Evolutionary conservation across 176 grass and related monocot genomes (phyloP).

Genomic region (Tillandsia leiboldiana): DNA sequence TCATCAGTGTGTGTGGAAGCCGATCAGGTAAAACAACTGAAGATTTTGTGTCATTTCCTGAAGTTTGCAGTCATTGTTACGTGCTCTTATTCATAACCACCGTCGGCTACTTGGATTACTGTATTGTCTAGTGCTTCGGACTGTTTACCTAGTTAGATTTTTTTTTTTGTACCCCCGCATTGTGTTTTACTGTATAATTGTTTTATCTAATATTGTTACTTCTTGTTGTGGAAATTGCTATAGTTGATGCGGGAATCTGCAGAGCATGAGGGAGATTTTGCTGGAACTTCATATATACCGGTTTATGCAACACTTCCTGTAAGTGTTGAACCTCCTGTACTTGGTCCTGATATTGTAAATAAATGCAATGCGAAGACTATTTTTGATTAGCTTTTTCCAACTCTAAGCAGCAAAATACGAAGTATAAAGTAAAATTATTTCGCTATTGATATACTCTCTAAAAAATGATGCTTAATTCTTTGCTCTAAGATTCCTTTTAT

Average conservation of each 20-base stretch:
- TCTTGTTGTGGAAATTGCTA: constrained; percentile 19
- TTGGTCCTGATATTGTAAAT: background rate
- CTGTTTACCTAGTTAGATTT: background rate
- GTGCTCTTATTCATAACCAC: background rate
- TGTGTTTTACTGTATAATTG: background rate
- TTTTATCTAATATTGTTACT: constrained; percentile 1
- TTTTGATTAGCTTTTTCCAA: background rate
- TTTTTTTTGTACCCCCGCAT: background rate
- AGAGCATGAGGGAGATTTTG: constrained; percentile 47
- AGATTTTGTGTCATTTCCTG: background rate
- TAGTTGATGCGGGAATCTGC: constrained; percentile 46
- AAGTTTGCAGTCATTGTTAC: background rate
- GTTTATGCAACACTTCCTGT: constrained; percentile 72
- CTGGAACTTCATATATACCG: constrained; percentile 67
- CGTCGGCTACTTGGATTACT: background rate
- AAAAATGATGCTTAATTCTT: background rate
- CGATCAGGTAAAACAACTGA: constrained; percentile 49
- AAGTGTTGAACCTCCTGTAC: constrained; percentile 20
- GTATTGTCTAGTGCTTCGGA: background rate
- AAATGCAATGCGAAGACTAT: background rate
- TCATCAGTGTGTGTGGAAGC: constrained; percentile 45
- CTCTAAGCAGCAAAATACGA: too few species aligned
- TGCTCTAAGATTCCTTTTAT: background rate
- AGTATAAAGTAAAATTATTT: too few species aligned
- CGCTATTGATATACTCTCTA: background rate